These are phyloP conservation scores for Phytophthora sansomeana DNA, from an alignment of 352 stramenopile genomes.

Conservation along the genomic window DNA sequence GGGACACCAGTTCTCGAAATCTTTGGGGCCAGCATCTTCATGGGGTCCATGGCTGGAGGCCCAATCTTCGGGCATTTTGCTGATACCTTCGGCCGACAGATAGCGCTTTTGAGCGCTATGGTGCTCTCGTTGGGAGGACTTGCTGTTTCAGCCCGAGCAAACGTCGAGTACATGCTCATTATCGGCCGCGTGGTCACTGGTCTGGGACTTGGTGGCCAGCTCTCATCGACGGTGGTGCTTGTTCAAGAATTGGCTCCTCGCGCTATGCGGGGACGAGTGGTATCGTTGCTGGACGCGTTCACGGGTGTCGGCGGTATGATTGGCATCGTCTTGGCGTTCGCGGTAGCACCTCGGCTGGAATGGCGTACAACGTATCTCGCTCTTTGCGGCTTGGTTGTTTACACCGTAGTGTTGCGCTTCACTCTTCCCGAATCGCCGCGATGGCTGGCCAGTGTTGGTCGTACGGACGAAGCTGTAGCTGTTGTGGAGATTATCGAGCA, in stretches of 20 bases:
- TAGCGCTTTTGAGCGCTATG: constrained; percentile 35
- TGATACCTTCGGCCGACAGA: constrained; percentile 28
- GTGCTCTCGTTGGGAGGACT: constrained; percentile 31
- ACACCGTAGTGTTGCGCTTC: constrained; percentile 19
- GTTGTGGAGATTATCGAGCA: constrained; percentile 39
- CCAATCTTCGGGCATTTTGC: constrained; percentile 36
- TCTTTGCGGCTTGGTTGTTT: constrained; percentile 24
- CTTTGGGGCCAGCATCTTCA: constrained; percentile 23
- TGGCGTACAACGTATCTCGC: constrained; percentile 35
- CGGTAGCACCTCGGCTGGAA: constrained; percentile 24
- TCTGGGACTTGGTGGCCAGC: constrained; percentile 42
- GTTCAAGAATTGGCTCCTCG: constrained; percentile 39
- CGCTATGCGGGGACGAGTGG: constrained; percentile 24
- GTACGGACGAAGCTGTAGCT: constrained; percentile 27
- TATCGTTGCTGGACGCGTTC: constrained; percentile 42
- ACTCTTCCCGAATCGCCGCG: constrained; percentile 40
- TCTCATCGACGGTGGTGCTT: constrained; percentile 33
- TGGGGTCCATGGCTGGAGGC: constrained; percentile 31
- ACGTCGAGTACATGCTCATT: constrained; percentile 3
- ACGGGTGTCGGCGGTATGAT: constrained; percentile 31
- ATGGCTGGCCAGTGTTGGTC: constrained; percentile 38
- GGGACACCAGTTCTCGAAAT: constrained; percentile 25
- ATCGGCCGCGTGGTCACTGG: constrained; percentile 34
- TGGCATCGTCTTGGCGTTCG: constrained; percentile 32
- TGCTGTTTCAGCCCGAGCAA: constrained; percentile 28